Base-by-base conservation (phyloP, 2,329 filamentous ascomycete genomes). In the Neurospora sp. region DNA sequence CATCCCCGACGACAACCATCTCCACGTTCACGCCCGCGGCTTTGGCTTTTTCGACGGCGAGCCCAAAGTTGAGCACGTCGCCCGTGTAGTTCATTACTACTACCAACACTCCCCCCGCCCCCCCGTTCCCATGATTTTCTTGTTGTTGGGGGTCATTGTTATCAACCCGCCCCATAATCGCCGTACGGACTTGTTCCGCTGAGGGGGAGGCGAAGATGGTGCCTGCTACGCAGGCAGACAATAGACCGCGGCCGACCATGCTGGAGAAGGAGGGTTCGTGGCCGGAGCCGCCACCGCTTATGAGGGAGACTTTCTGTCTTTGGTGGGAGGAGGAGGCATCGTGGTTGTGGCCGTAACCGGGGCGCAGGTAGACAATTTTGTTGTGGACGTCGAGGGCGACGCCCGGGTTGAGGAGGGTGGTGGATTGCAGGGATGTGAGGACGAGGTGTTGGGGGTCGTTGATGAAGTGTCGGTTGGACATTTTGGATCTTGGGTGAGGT, bases 41-140 rank as follows among this genome's bases (percentile, higher is more conserved):
- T 70, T 91, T 90, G 17, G 93, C 93, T 82, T 97, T 97, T 80
- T 97, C 95, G 8, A 96, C 92, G 0, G 91, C 94, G 86, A 97
- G 91, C 69, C 93, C 94, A 78, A 97, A 97, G 81, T 97, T 96
- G 74, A 97, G 85, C 69, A 97, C 88, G 78, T 94, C 92, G 43
- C 92, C 92, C 1, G 93, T 97, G 80, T 97, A 97, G 80, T 97
- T 97, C 92, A 97, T 97, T 38, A 97, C 92, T 6, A 94, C 90
- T n/a, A 97, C 91, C 52, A 97, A 80, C 1, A 97, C 28, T 33
- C 28, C 28, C 23, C 23, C 23, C 23, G 23, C 23, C 23, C 23
- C 23, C 23, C 23, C 23, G 23, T 28, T 2, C 23, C 23, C 28
- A 28, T 28, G 28, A 28, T 28, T 28, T 4, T 28, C 28, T 28